Conservation (phyloP, 2,329 filamentous ascomycete species). For the Pestalotiopsis sp. region DNA sequence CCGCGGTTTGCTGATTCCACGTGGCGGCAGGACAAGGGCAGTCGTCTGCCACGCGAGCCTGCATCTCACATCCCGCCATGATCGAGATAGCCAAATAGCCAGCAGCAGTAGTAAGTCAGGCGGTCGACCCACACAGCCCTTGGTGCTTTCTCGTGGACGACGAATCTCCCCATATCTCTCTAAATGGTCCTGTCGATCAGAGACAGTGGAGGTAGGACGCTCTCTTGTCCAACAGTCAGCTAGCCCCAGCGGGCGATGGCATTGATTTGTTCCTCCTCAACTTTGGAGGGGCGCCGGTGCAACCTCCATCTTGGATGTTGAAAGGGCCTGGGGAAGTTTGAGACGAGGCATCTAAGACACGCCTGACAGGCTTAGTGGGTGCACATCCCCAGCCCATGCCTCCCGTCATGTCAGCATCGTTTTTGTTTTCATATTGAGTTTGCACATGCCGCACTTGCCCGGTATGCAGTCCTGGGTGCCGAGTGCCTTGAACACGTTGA, state of each 20-base stretch:
- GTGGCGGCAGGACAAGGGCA: background rate
- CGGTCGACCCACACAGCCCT: background rate
- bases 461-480: background rate
- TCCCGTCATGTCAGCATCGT: background rate
- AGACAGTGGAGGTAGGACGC: conserved; percentile 2
- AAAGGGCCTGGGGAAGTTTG: conserved; percentile 3
- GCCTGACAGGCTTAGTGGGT: background rate
- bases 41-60: conserved; percentile 8
- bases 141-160: background rate
- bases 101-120: background rate
- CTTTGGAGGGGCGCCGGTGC: background rate
- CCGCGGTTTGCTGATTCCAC: background rate
- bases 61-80: conserved; percentile 1
- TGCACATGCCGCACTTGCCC: background rate
- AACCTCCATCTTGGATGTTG: background rate
- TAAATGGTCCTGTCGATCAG: background rate
- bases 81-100: background rate
- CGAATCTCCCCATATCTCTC: background rate
- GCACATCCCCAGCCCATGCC: background rate
- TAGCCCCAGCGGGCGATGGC: conserved; percentile 5
- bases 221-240: background rate
- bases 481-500: too few species aligned
- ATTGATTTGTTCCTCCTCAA: background rate
- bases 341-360: conserved; percentile 11
- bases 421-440: too few species aligned